Evolutionary conservation across 2,329 filamentous ascomycete genomes (phyloP).

Genomic region (Talaromyces sp.): DNA sequence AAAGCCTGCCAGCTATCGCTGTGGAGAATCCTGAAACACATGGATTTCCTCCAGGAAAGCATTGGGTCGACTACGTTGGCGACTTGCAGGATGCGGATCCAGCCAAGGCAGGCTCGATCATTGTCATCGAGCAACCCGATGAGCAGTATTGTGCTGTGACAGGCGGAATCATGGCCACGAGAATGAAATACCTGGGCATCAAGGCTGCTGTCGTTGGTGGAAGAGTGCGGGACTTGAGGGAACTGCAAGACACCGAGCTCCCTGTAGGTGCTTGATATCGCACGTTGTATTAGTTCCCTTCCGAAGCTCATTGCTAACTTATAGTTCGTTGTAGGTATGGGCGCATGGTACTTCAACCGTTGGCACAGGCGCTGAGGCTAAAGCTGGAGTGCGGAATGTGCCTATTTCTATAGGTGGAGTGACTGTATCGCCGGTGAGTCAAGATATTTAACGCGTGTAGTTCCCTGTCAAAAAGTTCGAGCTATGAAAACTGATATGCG

Average conservation of each 20-base stretch:
- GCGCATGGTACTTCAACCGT: slow-evolving; percentile 48
- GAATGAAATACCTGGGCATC: slow-evolving; percentile 66
- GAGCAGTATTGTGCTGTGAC: slow-evolving; percentile 70
- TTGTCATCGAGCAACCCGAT: slow-evolving; percentile 67
- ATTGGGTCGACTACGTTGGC: slow-evolving; percentile 67
- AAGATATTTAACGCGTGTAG: no score
- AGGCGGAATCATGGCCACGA: slow-evolving; percentile 74
- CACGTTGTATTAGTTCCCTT: not conserved
- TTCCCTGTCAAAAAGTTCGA: no score
- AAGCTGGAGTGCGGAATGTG: slow-evolving; percentile 44
- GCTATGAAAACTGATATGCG: not conserved
- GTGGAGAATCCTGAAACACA: slow-evolving; percentile 35
- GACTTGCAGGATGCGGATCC: slow-evolving; percentile 20
- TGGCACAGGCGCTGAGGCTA: slow-evolving; percentile 49
- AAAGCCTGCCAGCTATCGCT: slow-evolving; percentile 39
- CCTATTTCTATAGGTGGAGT: slow-evolving; percentile 45
- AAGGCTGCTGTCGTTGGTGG: slow-evolving; percentile 69
- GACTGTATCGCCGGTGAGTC: slow-evolving; percentile 44
- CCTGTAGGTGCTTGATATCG: slow-evolving; percentile 53
- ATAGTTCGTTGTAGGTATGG: slow-evolving; percentile 42
- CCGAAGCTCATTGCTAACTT: slow-evolving; percentile 7
- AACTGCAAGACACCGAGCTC: slow-evolving; percentile 59
- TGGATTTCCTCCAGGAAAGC: slow-evolving; percentile 61
- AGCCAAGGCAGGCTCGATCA: slow-evolving; percentile 60
- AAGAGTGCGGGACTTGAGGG: slow-evolving; percentile 66